These are phyloP conservation scores for Phycomyces blakesleeanus DNA, from an alignment of 192 early-diverging fungal genomes.

Conservation along the genomic window DNA sequence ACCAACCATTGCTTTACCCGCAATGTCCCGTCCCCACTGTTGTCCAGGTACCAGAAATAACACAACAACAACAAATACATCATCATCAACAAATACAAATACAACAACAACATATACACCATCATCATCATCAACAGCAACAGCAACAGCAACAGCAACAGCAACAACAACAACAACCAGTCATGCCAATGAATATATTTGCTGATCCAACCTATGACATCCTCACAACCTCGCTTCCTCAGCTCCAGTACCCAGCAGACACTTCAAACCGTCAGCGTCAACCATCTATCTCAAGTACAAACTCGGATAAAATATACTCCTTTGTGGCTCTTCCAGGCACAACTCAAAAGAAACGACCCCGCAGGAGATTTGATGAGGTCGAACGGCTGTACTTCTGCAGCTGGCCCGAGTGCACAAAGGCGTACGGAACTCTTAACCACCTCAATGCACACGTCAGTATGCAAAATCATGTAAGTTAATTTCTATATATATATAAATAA, in stretches of 20 bases:
- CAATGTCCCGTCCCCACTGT: not conserved
- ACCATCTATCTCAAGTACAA: conserved; percentile 11
- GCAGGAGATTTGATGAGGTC: conserved; percentile 56
- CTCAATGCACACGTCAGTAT: conserved; percentile 61
- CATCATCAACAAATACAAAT: no score
- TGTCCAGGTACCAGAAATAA: not conserved
- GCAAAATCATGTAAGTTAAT: conserved; percentile 47
- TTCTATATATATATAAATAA: no score
- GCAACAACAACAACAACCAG: not conserved
- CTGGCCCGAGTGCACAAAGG: conserved; percentile 50
- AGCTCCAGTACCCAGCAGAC: not conserved
- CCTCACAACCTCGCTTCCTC: not conserved
- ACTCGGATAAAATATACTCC: conserved; percentile 23
- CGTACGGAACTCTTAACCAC: conserved; percentile 59
- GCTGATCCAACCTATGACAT: not conserved
- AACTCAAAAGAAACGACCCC: conserved; percentile 52
- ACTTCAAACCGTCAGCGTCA: conserved; percentile 3
- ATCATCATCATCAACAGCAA: no score
- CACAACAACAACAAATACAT: not conserved
- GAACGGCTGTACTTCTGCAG: conserved; percentile 57
- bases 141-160: no score
- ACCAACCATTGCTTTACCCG: not conserved
- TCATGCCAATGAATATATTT: not conserved
- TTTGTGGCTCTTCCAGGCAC: conserved; percentile 52
- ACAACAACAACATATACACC: no score